Conservation (phyloP, 83 land plant genomes). For the Picea abies region DNA sequence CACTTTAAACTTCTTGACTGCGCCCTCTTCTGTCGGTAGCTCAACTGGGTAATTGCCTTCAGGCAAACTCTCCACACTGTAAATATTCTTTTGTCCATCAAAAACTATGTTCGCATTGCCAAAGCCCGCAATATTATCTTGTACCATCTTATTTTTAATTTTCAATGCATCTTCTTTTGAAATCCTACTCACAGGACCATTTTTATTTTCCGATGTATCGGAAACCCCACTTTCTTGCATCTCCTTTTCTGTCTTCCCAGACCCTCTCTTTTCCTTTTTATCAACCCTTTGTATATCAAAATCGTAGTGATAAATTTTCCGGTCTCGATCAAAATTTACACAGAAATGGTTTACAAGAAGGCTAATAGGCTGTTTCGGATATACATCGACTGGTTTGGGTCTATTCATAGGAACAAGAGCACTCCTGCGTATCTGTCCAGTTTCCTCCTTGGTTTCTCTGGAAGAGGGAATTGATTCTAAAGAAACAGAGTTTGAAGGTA, state of each 20-base stretch:
- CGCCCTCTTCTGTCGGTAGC: constrained; percentile 11
- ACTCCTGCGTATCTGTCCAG: neutral
- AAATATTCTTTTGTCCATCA: constrained; percentile 10
- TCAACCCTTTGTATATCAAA: constrained; percentile 21
- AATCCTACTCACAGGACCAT: too few relatives aligned
- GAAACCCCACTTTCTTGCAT: constrained; percentile 11
- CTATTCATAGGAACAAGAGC: neutral
- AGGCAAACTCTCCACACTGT: constrained; percentile 26
- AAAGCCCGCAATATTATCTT: constrained; percentile 1
- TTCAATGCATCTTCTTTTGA: neutral
- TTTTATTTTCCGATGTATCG: constrained; percentile 8
- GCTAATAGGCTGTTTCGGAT: neutral
- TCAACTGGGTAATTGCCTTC: constrained; percentile 24
- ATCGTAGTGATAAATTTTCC: constrained; percentile 27
- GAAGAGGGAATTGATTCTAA: neutral
- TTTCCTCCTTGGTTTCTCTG: neutral
- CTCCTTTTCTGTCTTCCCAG: neutral
- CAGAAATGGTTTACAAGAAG: constrained; percentile 42
- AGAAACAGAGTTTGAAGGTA: neutral
- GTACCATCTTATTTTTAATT: constrained; percentile 22
- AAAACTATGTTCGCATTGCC: constrained; percentile 17
- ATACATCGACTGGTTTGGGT: neutral
- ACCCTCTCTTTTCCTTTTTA: too few relatives aligned
- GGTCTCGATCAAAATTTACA: constrained; percentile 16
- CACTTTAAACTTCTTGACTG: neutral